Evolutionary conservation across 1,139 yeast genomes (phyloP).

Genomic region (Scheffersomyces illinoinensis): DNA sequence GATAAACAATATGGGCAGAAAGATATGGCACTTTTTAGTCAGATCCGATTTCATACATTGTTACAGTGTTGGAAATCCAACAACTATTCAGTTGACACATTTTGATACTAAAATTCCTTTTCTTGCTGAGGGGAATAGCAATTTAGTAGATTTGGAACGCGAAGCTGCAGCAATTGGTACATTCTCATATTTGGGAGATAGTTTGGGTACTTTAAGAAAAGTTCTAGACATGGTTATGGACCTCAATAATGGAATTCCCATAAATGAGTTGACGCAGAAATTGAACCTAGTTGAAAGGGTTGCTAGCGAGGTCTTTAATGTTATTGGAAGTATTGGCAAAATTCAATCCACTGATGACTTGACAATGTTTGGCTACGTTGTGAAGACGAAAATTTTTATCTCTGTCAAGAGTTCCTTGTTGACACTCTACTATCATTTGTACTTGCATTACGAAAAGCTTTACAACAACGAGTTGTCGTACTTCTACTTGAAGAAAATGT

Average conservation of each 20-base stretch:
- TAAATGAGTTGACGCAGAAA: constrained; percentile 23
- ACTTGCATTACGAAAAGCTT: constrained; percentile 26
- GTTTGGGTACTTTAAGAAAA: constrained; percentile 8
- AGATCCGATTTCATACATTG: constrained; percentile 21
- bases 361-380: constrained; percentile 2
- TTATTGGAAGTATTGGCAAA: constrained; percentile 7
- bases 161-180: constrained; percentile 14
- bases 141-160: constrained; percentile 11
- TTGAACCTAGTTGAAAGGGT: constrained; percentile 19
- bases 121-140: constrained; percentile 7
- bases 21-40: constrained; percentile 53
- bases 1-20: constrained; percentile 45
- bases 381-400: constrained; percentile 13
- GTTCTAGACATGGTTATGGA: constrained; percentile 15
- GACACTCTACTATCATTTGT: constrained; percentile 21
- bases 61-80: constrained; percentile 42
- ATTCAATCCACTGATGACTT: constrained; percentile 6
- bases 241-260: constrained; percentile 21
- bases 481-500: constrained; percentile 28
- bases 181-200: constrained; percentile 6
- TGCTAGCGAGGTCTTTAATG: constrained; percentile 18
- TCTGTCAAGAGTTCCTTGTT: constrained; percentile 15
- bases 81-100: constrained; percentile 8
- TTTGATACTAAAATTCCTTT: constrained; percentile 21
- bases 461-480: constrained; percentile 22